Conservation (phyloP, 192 early-diverging fungal genomes). For the Coemansia erecta region DNA sequence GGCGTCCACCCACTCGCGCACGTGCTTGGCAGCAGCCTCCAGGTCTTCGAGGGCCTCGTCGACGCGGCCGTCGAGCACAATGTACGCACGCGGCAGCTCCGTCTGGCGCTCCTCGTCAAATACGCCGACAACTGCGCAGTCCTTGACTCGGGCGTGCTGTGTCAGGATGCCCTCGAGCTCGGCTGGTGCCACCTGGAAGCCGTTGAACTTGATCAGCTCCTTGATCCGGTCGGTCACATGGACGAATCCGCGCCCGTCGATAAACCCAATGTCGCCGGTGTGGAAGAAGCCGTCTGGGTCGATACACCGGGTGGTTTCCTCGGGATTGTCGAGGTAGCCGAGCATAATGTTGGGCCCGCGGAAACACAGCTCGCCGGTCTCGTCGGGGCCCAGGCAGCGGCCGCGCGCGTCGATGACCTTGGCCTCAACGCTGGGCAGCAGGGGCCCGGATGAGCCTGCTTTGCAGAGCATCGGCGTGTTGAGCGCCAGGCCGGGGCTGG, state of each 20-base stretch:
- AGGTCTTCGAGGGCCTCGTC: too few species aligned
- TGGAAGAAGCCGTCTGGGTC: slow-evolving; percentile 75
- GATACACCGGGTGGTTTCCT: slow-evolving; percentile 67
- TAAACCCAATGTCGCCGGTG: slow-evolving; percentile 75
- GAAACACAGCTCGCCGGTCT: slow-evolving; percentile 82
- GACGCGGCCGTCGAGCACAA: too few species aligned
- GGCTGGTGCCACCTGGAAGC: slow-evolving; percentile 76
- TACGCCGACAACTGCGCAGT: slow-evolving; percentile 65
- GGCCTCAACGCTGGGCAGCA: slow-evolving; percentile 70
- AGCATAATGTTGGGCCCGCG: slow-evolving; percentile 84
- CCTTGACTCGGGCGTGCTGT: slow-evolving; percentile 61
- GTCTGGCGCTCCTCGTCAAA: slow-evolving; percentile 58
- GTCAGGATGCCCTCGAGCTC: slow-evolving; percentile 75
- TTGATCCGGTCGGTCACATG: slow-evolving; percentile 73
- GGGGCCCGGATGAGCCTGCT: slow-evolving; percentile 60
- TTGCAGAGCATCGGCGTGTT: slow-evolving; percentile 6
- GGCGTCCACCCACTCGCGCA: slow-evolving; percentile 50
- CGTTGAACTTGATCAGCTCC: slow-evolving; percentile 92
- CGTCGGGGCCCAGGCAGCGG: slow-evolving; percentile 14
- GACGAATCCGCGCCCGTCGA: slow-evolving; percentile 59
- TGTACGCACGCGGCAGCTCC: slow-evolving; percentile 27
- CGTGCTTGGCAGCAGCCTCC: background rate
- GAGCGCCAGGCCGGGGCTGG: slow-evolving; percentile 30
- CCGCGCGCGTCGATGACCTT: slow-evolving; percentile 66
- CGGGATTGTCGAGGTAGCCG: slow-evolving; percentile 77